Conservation (phyloP, 1,284 basidiomycete genomes). For the Inonotus obliquus region DNA sequence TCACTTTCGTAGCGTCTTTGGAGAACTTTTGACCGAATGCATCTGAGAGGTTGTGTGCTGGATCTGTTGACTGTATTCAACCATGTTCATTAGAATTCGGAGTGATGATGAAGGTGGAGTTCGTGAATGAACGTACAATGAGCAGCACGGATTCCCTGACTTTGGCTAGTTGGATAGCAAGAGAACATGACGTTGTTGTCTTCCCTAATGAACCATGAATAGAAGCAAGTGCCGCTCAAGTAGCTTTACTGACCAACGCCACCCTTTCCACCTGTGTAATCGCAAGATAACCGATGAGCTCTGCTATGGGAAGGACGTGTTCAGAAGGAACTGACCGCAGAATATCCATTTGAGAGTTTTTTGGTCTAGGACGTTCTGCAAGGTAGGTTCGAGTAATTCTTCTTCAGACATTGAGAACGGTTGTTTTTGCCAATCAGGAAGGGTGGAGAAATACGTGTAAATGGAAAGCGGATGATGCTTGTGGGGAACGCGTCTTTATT, state of each 20-base stretch:
- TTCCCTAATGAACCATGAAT: conserved; percentile 56
- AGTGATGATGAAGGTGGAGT: conserved; percentile 1
- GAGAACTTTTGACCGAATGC: conserved; percentile 99
- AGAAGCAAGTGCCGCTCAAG: neutral
- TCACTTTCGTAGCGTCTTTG: conserved; percentile 99
- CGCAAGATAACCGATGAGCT: conserved; percentile 17
- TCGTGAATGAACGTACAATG: conserved; percentile 61
- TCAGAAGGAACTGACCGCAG: conserved; percentile 62
- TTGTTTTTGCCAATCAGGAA: neutral
- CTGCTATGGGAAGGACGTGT: conserved; percentile 12
- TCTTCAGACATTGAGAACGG: conserved; percentile 35
- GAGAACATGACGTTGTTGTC: conserved; percentile 92
- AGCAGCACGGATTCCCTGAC: conserved; percentile 88
- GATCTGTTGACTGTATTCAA: conserved; percentile 83
- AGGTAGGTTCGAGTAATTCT: conserved; percentile 67
- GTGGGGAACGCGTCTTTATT: neutral
- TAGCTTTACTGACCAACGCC: conserved; percentile 71
- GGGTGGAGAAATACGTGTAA: neutral
- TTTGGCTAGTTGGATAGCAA: conserved; percentile 90
- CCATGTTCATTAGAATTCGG: neutral
- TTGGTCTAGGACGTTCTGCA: conserved; percentile 90
- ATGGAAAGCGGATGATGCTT: neutral
- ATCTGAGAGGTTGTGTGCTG: conserved; percentile 97
- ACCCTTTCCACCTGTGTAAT: conserved; percentile 79
- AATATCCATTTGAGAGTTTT: conserved; percentile 92